phyloP scores from a whole-genome alignment of 2,329 filamentous ascomycete genomes.

The Alternaria brassicicola region DNA sequence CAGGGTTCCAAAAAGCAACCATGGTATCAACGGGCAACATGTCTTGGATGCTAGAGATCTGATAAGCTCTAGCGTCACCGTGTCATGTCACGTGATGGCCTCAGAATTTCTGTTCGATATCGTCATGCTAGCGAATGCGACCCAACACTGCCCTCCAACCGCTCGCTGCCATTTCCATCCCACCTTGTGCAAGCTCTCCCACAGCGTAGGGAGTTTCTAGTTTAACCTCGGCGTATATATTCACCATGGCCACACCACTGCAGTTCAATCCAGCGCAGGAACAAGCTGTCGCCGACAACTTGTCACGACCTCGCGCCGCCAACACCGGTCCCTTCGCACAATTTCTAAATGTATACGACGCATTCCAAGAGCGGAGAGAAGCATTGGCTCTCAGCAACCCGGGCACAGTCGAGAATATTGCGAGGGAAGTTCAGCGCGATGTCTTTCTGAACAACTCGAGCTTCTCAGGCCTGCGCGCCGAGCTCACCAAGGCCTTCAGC shows the following conservation, averaged over 20 bases:
- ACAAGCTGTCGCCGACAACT: conserved; percentile 60
- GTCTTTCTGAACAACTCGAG: conserved; percentile 95
- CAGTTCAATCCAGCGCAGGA: conserved; percentile 44
- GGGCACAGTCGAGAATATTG: conserved; percentile 86
- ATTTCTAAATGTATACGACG: conserved; percentile 77
- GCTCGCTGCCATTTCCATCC: conserved; percentile 26
- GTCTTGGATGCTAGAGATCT: background rate
- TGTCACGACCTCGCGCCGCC: conserved; percentile 59
- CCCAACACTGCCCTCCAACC: conserved; percentile 18
- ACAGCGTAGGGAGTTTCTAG: conserved; percentile 10
- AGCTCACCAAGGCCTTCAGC: conserved; percentile 96
- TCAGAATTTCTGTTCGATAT: conserved; percentile 39
- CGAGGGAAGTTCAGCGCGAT: conserved; percentile 93
- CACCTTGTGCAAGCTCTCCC: conserved; percentile 19
- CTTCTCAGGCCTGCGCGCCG: conserved; percentile 94
- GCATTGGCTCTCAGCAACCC: conserved; percentile 90
- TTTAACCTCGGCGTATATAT: conserved; percentile 8
- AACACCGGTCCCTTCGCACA: conserved; percentile 75
- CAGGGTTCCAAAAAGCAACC: conserved; percentile 20
- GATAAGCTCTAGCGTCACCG: conserved; percentile 14
- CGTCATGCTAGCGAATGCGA: conserved; percentile 29
- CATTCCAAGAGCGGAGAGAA: conserved; percentile 84
- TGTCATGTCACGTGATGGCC: conserved; percentile 37
- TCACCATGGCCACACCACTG: conserved; percentile 37
- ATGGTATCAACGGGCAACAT: conserved; percentile 11